These are phyloP conservation scores for Kodamaea fukazawae DNA, from an alignment of 805 yeast species.

Conservation along the genomic window DNA sequence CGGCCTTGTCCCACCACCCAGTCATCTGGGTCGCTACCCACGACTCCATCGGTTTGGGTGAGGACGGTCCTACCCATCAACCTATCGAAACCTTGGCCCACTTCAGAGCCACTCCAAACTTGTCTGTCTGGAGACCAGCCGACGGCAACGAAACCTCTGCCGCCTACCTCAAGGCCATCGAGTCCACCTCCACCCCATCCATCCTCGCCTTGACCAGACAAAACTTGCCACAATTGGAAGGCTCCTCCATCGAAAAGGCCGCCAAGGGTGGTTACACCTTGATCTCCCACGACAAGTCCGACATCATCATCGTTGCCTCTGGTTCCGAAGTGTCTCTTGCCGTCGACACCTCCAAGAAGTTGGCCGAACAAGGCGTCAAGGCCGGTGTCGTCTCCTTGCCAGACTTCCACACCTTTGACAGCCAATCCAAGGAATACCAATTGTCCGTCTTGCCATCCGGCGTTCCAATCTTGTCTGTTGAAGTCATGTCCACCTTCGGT, in stretches of 20 bases:
- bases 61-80: constrained; percentile 93
- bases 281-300: constrained; percentile 52
- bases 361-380: constrained; percentile 63
- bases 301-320: constrained; percentile 77
- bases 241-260: constrained; percentile 89
- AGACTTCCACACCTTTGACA: constrained; percentile 86
- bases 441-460: constrained; percentile 91
- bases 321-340: constrained; percentile 92
- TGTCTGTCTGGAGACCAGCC: constrained; percentile 89
- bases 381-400: constrained; percentile 90
- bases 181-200: constrained; percentile 63
- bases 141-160: constrained; percentile 89
- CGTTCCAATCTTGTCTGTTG: constrained; percentile 88
- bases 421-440: constrained; percentile 76
- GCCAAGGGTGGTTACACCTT: constrained; percentile 91
- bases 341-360: constrained; percentile 76
- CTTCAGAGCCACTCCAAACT: constrained; percentile 80
- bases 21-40: constrained; percentile 87
- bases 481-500: constrained; percentile 86
- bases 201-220: constrained; percentile 80
- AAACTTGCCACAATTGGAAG: constrained; percentile 88
- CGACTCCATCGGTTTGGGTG: constrained; percentile 88
- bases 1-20: constrained; percentile 81
- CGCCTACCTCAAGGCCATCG: constrained; percentile 68
- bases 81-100: constrained; percentile 88